phyloP scores from a whole-genome alignment of 2,329 filamentous ascomycete species.

The Colletotrichum spaethianum region DNA sequence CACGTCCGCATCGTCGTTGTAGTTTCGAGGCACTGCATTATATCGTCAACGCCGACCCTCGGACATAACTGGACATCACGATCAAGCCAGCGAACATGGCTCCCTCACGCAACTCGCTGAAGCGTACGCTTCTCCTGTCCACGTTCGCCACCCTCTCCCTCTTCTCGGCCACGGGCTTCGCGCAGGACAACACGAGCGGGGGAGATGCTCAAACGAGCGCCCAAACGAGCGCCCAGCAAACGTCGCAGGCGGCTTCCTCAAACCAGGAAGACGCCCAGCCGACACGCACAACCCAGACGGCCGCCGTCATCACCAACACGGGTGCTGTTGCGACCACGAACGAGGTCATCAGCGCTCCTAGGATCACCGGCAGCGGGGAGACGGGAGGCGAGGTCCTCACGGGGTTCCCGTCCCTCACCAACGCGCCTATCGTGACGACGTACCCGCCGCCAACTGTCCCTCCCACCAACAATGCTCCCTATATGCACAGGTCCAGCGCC shows the following conservation, averaged over 20 bases:
- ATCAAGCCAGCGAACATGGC: constrained; percentile 29
- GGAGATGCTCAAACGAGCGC: constrained; percentile 18
- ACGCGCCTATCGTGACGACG: constrained; percentile 59
- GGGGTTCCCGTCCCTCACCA: constrained; percentile 60
- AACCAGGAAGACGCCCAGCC: constrained; percentile 36
- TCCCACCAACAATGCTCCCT: constrained; percentile 87
- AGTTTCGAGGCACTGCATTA: constrained; percentile 9
- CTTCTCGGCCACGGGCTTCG: constrained; percentile 50
- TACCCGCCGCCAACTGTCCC: constrained; percentile 85
- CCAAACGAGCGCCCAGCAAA: neutral
- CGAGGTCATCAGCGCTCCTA: constrained; percentile 35
- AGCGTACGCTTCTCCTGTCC: constrained; percentile 76
- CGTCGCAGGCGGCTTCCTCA: constrained; percentile 28
- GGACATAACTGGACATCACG: neutral
- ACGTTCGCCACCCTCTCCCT: constrained; percentile 74
- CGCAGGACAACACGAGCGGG: constrained; percentile 47
- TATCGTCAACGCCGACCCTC: neutral
- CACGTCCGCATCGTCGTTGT: neutral
- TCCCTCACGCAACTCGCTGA: constrained; percentile 32
- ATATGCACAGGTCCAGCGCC: constrained; percentile 87
- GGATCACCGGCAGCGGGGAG: constrained; percentile 44
- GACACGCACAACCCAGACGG: constrained; percentile 37
- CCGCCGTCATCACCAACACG: constrained; percentile 45
- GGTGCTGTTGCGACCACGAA: constrained; percentile 39
- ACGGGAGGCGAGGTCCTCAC: constrained; percentile 46